Percentiles rank a stretch among this genome's conserved stretches.
These are phyloP conservation scores for Bombardia bombarda DNA, from an alignment of 495 filamentous ascomycete species.

Conservation along the genomic window DNA sequence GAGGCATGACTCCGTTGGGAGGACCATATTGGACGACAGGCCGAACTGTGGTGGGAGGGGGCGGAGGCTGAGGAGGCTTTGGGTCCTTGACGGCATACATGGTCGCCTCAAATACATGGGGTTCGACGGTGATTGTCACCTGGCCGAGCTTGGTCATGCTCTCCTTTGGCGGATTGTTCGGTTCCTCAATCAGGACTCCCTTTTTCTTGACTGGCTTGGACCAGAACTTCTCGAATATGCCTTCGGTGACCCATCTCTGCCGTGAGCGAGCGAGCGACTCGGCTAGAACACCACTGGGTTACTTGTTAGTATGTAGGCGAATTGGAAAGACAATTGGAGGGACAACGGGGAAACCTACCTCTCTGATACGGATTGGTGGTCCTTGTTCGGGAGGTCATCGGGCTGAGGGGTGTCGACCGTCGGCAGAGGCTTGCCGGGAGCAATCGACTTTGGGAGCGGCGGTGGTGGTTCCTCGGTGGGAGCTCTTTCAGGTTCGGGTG, in stretches of 20 bases:
- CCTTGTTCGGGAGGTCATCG: constrained; percentile 50
- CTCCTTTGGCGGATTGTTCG: constrained; percentile 74
- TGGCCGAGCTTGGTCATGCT: constrained; percentile 77
- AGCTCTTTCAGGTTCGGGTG: constrained; percentile 14
- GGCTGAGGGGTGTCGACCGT: constrained; percentile 63
- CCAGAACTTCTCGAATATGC: constrained; percentile 90
- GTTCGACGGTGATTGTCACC: constrained; percentile 77
- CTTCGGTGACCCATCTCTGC: constrained; percentile 79
- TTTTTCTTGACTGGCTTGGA: constrained; percentile 80
- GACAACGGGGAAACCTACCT: constrained; percentile 45
- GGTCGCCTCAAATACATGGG: constrained; percentile 82
- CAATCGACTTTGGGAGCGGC: constrained; percentile 51
- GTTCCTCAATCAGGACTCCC: constrained; percentile 57
- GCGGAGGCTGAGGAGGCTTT: constrained; percentile 29
- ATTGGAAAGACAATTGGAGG: background rate
- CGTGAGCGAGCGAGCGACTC: constrained; percentile 79
- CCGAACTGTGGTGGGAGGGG: constrained; percentile 30
- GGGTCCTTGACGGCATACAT: constrained; percentile 79
- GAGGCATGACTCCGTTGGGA: constrained; percentile 50
- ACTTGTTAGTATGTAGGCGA: constrained; percentile 1
- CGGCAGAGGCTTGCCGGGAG: constrained; percentile 60
- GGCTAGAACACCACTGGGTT: constrained; percentile 66
- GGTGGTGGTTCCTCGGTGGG: constrained; percentile 37
- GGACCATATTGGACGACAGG: constrained; percentile 68
- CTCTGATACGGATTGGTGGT: constrained; percentile 77